A percentile compares a stretch with the other conserved stretches of the same genome.
Conservation (phyloP, 306 rosid genomes). For the Begonia loranthoides region DNA sequence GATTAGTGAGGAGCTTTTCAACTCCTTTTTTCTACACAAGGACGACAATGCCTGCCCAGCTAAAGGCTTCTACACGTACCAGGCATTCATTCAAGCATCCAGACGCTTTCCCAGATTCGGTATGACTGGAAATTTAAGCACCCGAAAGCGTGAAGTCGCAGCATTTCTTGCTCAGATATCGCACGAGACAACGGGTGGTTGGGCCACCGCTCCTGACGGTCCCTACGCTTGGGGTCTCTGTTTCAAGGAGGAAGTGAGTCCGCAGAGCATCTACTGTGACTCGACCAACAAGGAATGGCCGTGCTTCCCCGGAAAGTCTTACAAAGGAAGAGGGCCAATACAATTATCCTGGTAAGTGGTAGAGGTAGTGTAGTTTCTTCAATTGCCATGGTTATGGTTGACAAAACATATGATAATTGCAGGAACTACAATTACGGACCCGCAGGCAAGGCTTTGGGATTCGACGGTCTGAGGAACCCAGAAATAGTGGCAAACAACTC, state of each 20-base stretch:
- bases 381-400: not conserved
- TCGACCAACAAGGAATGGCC: slow-evolving; percentile 46
- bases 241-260: slow-evolving; percentile 62
- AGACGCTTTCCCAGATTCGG: slow-evolving; percentile 48
- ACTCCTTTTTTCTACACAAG: slow-evolving; percentile 53
- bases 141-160: slow-evolving; percentile 64
- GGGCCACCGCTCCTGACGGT: slow-evolving; percentile 90
- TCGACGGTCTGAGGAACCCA: slow-evolving; percentile 61
- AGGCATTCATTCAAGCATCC: slow-evolving; percentile 44
- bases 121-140: slow-evolving; percentile 23
- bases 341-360: slow-evolving; percentile 63
- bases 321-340: slow-evolving; percentile 80
- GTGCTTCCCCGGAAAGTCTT: slow-evolving; percentile 48
- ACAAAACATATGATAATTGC: not conserved
- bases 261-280: slow-evolving; percentile 60
- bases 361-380: too few relatives aligned
- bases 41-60: slow-evolving; percentile 83
- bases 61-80: slow-evolving; percentile 49
- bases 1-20: slow-evolving; percentile 22
- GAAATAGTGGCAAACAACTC: slow-evolving; percentile 61
- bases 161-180: slow-evolving; percentile 89
- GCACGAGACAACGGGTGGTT: slow-evolving; percentile 77
- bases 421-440: slow-evolving; percentile 87
- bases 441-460: slow-evolving; percentile 69
- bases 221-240: slow-evolving; percentile 84